These are phyloP conservation scores for Solanum habrochaites DNA, from an alignment of 257 asterid species.

Conservation along the genomic window DNA sequence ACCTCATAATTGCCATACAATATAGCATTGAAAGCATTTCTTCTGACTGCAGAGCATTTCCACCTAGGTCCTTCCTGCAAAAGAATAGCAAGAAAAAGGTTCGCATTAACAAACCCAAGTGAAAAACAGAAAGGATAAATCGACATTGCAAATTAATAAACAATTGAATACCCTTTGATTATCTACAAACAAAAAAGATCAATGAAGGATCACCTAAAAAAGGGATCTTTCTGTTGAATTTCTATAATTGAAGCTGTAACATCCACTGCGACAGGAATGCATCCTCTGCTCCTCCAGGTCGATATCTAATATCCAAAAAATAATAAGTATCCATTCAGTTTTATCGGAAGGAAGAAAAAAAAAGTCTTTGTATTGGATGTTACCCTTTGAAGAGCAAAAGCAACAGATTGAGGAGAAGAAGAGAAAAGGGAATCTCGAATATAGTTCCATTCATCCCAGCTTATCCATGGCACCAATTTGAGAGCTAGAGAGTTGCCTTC, in stretches of 20 bases:
- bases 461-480: constrained; percentile 81
- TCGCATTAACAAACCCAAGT: neutral
- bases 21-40: constrained; percentile 66
- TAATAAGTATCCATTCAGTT: neutral
- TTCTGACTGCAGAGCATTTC: constrained; percentile 39
- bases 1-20: constrained; percentile 86
- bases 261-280: constrained; percentile 55
- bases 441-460: constrained; percentile 77
- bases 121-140: neutral
- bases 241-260: constrained; percentile 69
- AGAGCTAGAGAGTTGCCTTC: constrained; percentile 24
- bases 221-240: constrained; percentile 78
- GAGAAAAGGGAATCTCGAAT: constrained; percentile 58
- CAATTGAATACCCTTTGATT: neutral
- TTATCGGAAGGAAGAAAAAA: neutral
- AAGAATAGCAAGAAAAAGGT: neutral
- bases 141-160: neutral
- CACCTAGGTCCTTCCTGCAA: constrained; percentile 44
- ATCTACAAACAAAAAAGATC: neutral
- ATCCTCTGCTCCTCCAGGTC: constrained; percentile 83
- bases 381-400: constrained; percentile 57
- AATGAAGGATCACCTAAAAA: constrained; percentile 14
- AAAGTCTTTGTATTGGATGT: neutral
- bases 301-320: constrained; percentile 32
- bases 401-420: constrained; percentile 34